Conservation (phyloP, 202 grass and related monocot genomes). For the Bolboschoenoplectus hybrid region DNA sequence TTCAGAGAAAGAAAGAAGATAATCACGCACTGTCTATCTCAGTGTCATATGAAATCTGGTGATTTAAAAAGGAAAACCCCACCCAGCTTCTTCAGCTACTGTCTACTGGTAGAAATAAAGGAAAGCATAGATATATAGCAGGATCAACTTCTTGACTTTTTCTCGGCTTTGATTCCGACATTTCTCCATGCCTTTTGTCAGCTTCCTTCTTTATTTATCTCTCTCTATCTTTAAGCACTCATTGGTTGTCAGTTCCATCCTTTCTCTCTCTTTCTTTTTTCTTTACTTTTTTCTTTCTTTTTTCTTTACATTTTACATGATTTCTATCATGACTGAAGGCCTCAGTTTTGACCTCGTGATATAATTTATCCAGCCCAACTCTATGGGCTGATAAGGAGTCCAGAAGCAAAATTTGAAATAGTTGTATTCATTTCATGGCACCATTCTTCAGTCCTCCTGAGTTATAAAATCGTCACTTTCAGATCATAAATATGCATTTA, state of each 20-base stretch:
- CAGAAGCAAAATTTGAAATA: background rate
- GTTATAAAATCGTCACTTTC: slow-evolving; percentile 4
- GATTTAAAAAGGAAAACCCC: background rate
- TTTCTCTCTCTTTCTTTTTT: background rate
- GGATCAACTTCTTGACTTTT: slow-evolving; percentile 1
- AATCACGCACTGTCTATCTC: too few relatives aligned
- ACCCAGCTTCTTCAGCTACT: background rate
- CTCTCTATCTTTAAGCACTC: background rate
- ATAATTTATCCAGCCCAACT: background rate
- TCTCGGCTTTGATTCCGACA: background rate
- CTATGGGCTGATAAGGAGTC: background rate
- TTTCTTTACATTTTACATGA: background rate
- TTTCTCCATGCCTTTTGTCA: background rate
- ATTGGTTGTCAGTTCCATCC: background rate
- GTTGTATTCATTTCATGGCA: background rate
- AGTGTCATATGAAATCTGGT: background rate
- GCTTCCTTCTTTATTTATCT: background rate
- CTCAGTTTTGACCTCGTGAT: background rate
- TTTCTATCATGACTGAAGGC: background rate
- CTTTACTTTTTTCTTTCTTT: background rate
- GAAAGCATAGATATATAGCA: background rate
- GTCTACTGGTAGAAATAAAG: background rate
- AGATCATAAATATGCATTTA: slow-evolving; percentile 23
- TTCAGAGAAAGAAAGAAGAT: too few relatives aligned
- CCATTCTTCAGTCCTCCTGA: background rate